These are phyloP conservation scores for Tolypocladium amazonense DNA, from an alignment of 2,329 filamentous ascomycete species.

Conservation along the genomic window DNA sequence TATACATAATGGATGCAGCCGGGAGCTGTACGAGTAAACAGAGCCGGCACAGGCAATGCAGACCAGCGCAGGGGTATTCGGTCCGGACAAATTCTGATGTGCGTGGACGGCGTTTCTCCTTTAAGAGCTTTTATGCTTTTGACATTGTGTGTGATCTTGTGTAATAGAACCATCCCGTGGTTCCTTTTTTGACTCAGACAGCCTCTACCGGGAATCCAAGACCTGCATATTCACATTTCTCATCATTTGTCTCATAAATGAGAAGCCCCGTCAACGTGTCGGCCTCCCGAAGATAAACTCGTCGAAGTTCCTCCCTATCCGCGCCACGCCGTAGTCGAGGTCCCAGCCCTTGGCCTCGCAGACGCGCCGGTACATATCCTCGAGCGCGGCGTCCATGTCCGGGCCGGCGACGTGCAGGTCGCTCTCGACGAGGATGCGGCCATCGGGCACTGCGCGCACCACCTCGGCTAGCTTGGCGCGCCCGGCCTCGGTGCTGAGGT, in stretches of 20 bases:
- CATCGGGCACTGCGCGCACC: conserved; percentile 63
- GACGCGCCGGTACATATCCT: conserved; percentile 64
- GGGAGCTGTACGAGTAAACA: background rate
- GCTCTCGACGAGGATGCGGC: conserved; percentile 77
- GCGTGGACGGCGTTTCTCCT: background rate
- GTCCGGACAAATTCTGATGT: background rate
- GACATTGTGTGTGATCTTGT: background rate
- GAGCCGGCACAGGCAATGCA: background rate
- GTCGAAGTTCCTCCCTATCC: conserved; percentile 64
- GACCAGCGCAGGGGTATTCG: background rate
- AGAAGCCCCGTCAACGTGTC: conserved; percentile 14
- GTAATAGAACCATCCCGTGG: too few species aligned
- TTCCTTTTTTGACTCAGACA: background rate
- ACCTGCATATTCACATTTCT: background rate
- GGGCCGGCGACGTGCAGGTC: conserved; percentile 77
- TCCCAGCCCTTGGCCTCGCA: conserved; percentile 72
- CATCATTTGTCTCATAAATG: background rate
- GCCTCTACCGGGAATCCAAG: background rate
- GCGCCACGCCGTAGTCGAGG: conserved; percentile 57
- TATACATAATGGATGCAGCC: background rate
- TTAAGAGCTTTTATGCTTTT: background rate
- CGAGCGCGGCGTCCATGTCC: conserved; percentile 67
- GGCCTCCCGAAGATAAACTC: conserved; percentile 58
- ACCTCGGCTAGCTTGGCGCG: conserved; percentile 46
- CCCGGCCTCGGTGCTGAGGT: conserved; percentile 48